Base-by-base conservation (phyloP, 2,329 filamentous ascomycete genomes). In the Bipolaris zeicola region DNA sequence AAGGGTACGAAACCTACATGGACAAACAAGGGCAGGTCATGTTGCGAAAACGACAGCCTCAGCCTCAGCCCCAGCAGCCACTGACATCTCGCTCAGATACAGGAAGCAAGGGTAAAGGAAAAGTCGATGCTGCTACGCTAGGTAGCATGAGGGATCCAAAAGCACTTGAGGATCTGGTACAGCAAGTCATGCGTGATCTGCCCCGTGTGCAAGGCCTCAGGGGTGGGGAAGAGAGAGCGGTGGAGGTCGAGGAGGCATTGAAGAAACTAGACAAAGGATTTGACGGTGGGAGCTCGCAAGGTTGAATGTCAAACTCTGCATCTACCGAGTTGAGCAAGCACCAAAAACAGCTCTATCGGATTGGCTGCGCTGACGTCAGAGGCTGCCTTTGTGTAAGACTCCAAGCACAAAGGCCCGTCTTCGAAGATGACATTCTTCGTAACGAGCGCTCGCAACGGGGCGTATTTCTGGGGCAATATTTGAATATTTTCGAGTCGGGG, bases 1-100 rank as follows among this genome's bases (percentile, higher is more conserved):
- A 80, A 57, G 79, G 78, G 3, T 81, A 81, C 55, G 80, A 82
- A 64, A 81, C 80, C 1, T 81, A 81, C 57, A 80, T 81, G 77
- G 80, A 82, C 45, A 67, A 66, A 31, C 78, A 79, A 56, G 80
- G 80, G 5, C 79, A 81, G 55, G 79, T 81, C n/a, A 77, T 80
- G 52, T 63, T 82, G 33, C 61, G 79, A 4, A 74, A 79, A 42
- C 77, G 80, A 51, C 79, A 76, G 43, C 57, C 60, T 6, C 59
- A 56, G 37, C 44, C 55, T 28, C 58, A 58, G 26, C 47, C 39
- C 31, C 28, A 57, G n/a, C 46, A 44, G 34, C 49, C 57, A 44
- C 24, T 54, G 50, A 55, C 61, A 44, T 53, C 39, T 39, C 42
- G 53, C 13, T 54, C 55, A 42, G 31, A 57, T 53, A 34, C 43